Evolutionary conservation across 208 protist genomes (phyloP), one percentile per base, ranked within the genome.

Genomic region (Crithidia expoeki): DNA sequence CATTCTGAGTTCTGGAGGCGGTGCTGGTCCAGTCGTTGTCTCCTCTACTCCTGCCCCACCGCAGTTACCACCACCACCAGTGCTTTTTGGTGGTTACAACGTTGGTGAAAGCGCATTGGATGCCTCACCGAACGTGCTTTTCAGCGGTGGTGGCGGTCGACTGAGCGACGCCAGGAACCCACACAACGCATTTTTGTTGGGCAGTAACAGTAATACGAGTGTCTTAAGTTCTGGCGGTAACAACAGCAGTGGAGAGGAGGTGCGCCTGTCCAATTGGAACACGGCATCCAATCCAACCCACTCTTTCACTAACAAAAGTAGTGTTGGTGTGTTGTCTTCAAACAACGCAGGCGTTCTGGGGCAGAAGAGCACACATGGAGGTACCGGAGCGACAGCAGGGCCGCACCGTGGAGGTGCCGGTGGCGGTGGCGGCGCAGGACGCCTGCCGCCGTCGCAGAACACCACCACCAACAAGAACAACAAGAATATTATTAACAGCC

Each of bases 261-360:
- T 67, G 57, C 72, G 72, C 16, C 56, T 77, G 17, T 66, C 72
- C 2, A 67, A 66, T 53, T 77, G 72, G 72, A 77, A 64, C 21
- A 27, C n/a, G 0, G 1, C 14, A 14, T 57, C 61, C 11, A 67
- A 55, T 30, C 19, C 61, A 27, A 62, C 12, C n/a, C 47, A 42
- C 23, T 38, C 64, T 10, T 4, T 52, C 19, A 21, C 7, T 49
- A n/a, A 3, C 17, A 32, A 36, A 16, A 52, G 49, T 16, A 19
- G 19, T 17, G 49, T 28, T 57, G 61, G 61, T 21, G 46, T 38
- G 12, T 19, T 64, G 12, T 25, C 27, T 23, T 34, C 27, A 0
- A 30, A 25, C 23, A 19, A 23, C 0, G 58, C 42, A 30, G 53
- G 36, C 23, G 56, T 59, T 3, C 33, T 59, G 23, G 2, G 4